These are phyloP conservation scores for Brassica carinata DNA, from an alignment of 345 rosid species.

Conservation along the genomic window DNA sequence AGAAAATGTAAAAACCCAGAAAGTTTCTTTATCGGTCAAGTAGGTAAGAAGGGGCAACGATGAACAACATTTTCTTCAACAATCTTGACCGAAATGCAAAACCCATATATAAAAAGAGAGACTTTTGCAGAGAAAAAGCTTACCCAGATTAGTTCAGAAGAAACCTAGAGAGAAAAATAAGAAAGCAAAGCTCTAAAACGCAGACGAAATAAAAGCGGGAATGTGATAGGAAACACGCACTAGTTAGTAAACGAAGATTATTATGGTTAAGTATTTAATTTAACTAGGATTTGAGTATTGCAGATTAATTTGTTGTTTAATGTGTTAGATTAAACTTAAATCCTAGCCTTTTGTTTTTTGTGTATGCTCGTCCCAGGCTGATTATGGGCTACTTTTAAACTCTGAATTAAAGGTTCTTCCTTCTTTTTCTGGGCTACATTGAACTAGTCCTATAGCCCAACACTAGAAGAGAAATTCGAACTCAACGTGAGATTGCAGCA, in stretches of 20 bases:
- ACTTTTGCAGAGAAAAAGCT: neutral
- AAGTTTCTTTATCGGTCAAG: neutral
- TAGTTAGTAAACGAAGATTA: neutral
- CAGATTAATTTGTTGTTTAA: neutral
- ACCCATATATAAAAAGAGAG: neutral
- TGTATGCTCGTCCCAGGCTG: neutral
- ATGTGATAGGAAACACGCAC: neutral
- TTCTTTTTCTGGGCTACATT: neutral
- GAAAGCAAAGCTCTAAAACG: neutral
- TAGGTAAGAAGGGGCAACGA: neutral
- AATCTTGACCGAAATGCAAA: neutral
- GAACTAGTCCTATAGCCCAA: neutral
- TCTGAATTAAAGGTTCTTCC: neutral
- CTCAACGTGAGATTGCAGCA: neutral
- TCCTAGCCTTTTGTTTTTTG: neutral
- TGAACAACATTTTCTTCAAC: neutral
- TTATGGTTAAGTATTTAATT: neutral
- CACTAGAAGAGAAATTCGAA: neutral
- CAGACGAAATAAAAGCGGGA: constrained; percentile 9
- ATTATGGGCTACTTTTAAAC: neutral
- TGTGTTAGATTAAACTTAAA: neutral
- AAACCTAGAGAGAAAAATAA: neutral
- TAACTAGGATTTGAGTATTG: neutral
- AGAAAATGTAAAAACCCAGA: neutral
- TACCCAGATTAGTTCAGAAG: constrained; percentile 6